phyloP scores from a whole-genome alignment of 805 yeast species.

The Blastobotrys parvus region DNA sequence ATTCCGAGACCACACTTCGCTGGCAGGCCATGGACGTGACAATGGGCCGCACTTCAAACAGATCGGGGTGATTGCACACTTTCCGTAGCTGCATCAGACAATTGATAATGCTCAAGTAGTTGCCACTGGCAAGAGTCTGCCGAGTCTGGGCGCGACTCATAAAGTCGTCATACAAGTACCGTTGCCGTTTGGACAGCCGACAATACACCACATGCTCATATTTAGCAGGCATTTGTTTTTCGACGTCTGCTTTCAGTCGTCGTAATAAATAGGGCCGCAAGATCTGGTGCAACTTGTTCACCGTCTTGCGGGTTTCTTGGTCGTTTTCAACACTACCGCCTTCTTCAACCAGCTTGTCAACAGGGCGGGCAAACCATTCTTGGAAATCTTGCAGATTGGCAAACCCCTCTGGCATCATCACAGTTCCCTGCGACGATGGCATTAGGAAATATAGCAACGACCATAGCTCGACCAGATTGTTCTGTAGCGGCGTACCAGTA shows the following conservation, averaged over 20 bases:
- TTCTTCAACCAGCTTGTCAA: constrained; percentile 81
- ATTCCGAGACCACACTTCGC: constrained; percentile 49
- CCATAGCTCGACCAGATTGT: constrained; percentile 93
- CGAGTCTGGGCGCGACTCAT: constrained; percentile 94
- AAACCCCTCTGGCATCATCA: constrained; percentile 81
- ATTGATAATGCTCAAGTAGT: constrained; percentile 87
- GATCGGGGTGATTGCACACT: constrained; percentile 93
- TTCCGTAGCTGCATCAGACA: constrained; percentile 97
- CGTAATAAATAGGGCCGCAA: constrained; percentile 86
- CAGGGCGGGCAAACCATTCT: constrained; percentile 98
- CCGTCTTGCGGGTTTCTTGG: constrained; percentile 75
- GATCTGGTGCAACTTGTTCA: constrained; percentile 83
- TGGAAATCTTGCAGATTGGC: constrained; percentile 94
- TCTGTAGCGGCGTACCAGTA: constrained; percentile 97
- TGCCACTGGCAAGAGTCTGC: constrained; percentile 89
- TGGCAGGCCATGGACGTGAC: constrained; percentile 80
- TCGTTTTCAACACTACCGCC: constrained; percentile 55
- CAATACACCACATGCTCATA: constrained; percentile 93
- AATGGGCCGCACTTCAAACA: constrained; percentile 93
- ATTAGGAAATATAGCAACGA: constrained; percentile 86
- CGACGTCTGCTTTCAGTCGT: constrained; percentile 92
- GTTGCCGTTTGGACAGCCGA: constrained; percentile 83
- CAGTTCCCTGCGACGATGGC: constrained; percentile 70
- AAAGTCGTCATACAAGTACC: constrained; percentile 89
- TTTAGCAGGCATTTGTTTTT: constrained; percentile 97